Conservation (phyloP, 2,329 filamentous ascomycete species). For the Neospermospora avenae region DNA sequence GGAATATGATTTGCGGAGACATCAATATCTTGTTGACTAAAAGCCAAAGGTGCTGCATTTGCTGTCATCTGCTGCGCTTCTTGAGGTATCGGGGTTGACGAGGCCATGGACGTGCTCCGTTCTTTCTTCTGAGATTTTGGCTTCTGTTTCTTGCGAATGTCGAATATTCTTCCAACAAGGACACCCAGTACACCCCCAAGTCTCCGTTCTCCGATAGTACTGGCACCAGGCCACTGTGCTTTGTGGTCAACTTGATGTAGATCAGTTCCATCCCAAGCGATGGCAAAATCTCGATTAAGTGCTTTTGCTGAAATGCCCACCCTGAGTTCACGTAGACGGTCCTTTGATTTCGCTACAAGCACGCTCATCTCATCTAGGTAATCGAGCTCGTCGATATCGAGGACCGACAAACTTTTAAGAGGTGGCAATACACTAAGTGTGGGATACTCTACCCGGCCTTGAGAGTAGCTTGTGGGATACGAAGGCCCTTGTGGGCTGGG, state of each 20-base stretch:
- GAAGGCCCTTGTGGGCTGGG: slow-evolving; percentile 24
- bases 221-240: slow-evolving; percentile 53
- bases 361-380: slow-evolving; percentile 82
- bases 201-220: slow-evolving; percentile 57
- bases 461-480: slow-evolving; percentile 42
- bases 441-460: slow-evolving; percentile 68
- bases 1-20: slow-evolving; percentile 17
- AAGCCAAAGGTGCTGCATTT: slow-evolving; percentile 9
- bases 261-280: slow-evolving; percentile 59
- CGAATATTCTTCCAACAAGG: slow-evolving; percentile 64
- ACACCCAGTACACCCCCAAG: slow-evolving; percentile 67
- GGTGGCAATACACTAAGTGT: slow-evolving; percentile 76
- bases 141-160: slow-evolving; percentile 44
- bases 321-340: slow-evolving; percentile 65
- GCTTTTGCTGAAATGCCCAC: slow-evolving; percentile 63
- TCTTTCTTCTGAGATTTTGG: slow-evolving; percentile 27
- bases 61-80: slow-evolving; percentile 14
- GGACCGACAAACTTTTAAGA: slow-evolving; percentile 69
- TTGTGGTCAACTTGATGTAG: slow-evolving; percentile 62
- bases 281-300: slow-evolving; percentile 49
- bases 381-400: slow-evolving; percentile 79
- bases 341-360: slow-evolving; percentile 67
- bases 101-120: slow-evolving; percentile 11
- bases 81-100: slow-evolving; percentile 16
- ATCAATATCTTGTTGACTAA: slow-evolving; percentile 16